Evolutionary conservation across 208 protist species (phyloP).

Genomic region (Leishmania tropica): DNA sequence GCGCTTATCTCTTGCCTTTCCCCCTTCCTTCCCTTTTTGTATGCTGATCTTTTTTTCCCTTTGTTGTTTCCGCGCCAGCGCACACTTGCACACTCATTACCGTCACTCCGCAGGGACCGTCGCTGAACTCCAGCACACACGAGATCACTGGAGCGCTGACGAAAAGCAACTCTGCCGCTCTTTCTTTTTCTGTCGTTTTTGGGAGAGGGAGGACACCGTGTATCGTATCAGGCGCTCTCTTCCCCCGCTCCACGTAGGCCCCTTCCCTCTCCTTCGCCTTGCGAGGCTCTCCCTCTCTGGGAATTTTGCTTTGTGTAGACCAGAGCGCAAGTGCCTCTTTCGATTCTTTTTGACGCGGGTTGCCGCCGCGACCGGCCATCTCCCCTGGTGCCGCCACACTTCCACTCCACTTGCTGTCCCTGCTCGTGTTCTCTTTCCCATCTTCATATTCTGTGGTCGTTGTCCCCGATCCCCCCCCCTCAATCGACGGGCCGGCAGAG

Average conservation of each 20-base stretch:
- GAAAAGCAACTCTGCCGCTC: not conserved
- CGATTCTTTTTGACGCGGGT: not conserved
- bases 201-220: not conserved
- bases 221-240: not conserved
- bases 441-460: not conserved
- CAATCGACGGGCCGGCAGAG: not conserved
- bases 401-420: not conserved
- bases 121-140: not conserved
- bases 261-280: not conserved
- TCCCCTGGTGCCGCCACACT: too few species aligned
- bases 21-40: not conserved
- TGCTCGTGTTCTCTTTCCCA: not conserved
- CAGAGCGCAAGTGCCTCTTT: not conserved
- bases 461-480: not conserved
- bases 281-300: not conserved
- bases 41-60: not conserved
- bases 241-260: not conserved
- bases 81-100: conserved; percentile 1
- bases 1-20: not conserved
- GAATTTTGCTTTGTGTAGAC: not conserved
- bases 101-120: not conserved
- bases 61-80: not conserved
- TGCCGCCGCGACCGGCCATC: not conserved
- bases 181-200: not conserved
- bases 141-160: not conserved